Percentiles rank a stretch among this genome's conserved stretches.
phyloP scores from a whole-genome alignment of 768 basidiomycete species.

The Suillus luteus region DNA sequence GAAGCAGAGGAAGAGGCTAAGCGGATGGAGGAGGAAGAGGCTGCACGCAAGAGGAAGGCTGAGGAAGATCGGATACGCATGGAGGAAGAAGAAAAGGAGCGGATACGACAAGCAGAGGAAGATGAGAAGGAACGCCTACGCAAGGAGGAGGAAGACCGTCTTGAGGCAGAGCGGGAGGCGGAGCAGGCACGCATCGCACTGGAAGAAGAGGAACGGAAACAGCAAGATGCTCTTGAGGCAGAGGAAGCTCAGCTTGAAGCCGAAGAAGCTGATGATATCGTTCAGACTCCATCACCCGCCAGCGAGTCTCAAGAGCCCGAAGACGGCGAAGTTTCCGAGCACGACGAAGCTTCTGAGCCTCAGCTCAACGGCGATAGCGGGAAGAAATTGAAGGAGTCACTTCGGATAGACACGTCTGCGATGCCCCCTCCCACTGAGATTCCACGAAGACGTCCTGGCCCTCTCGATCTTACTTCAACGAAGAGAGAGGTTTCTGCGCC shows the following conservation, averaged over 20 bases:
- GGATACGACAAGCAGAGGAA: slow-evolving; percentile 33
- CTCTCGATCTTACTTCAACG: slow-evolving; percentile 65
- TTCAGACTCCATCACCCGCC: slow-evolving; percentile 34
- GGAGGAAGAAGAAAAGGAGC: slow-evolving; percentile 43
- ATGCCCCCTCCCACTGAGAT: slow-evolving; percentile 43
- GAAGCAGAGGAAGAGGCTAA: slow-evolving; percentile 41
- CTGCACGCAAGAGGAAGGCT: slow-evolving; percentile 43
- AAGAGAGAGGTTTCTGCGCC: slow-evolving; percentile 39
- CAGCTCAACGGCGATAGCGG: slow-evolving; percentile 39
- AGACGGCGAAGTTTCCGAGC: slow-evolving; percentile 38
- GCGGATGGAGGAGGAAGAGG: slow-evolving; percentile 47
- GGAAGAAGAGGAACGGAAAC: slow-evolving; percentile 35
- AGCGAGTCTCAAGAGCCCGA: slow-evolving; percentile 52
- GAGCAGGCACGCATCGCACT: slow-evolving; percentile 43
- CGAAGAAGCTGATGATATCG: slow-evolving; percentile 30
- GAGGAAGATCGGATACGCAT: slow-evolving; percentile 40
- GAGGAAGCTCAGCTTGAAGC: slow-evolving; percentile 37
- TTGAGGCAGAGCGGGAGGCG: slow-evolving; percentile 37
- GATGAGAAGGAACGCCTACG: slow-evolving; percentile 31
- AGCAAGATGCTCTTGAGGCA: slow-evolving; percentile 33
- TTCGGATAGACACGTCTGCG: slow-evolving; percentile 67
- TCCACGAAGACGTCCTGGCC: slow-evolving; percentile 60
- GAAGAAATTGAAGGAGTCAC: slow-evolving; percentile 50
- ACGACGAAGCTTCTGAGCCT: slow-evolving; percentile 30
- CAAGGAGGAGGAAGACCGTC: slow-evolving; percentile 24